A percentile compares a stretch with the other conserved stretches of the same genome.
phyloP scores from a whole-genome alignment of 2,329 filamentous ascomycete species.

The Calonectria hawksworthii region DNA sequence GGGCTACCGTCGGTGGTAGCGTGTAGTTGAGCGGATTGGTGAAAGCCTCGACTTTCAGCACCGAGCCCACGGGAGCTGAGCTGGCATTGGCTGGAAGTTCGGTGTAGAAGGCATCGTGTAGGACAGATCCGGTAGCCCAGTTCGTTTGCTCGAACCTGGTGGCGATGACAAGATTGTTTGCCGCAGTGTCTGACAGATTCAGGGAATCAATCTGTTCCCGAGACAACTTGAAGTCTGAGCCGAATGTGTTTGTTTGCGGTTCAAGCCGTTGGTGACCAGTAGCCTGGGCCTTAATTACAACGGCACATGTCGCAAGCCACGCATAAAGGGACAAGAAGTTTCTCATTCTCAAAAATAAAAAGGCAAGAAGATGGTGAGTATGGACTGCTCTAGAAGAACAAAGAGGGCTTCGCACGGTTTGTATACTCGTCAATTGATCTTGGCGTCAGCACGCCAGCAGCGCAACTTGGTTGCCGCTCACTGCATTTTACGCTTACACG shows the following conservation, averaged over 20 bases:
- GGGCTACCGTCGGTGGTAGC: constrained; percentile 55
- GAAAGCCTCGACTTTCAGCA: constrained; percentile 56
- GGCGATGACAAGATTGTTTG: constrained; percentile 23
- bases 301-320: not conserved
- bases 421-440: not conserved
- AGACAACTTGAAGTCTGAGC: not conserved
- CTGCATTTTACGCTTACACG: not conserved
- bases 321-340: not conserved
- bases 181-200: not conserved
- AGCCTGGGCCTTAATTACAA: not conserved
- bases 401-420: not conserved
- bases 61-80: constrained; percentile 45
- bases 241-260: not conserved
- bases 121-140: constrained; percentile 25
- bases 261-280: not conserved
- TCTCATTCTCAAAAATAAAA: not conserved
- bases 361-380: not conserved
- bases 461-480: not conserved
- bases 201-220: not conserved
- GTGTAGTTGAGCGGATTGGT: constrained; percentile 56
- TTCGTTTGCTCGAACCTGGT: constrained; percentile 31
- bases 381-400: not conserved
- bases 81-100: not conserved
- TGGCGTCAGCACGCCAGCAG: not conserved
- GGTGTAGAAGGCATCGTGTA: constrained; percentile 7